Evolutionary conservation across 2,329 filamentous ascomycete species (phyloP), one percentile per base, ranked within the genome.

Genomic region (Colletotrichum agaves): DNA sequence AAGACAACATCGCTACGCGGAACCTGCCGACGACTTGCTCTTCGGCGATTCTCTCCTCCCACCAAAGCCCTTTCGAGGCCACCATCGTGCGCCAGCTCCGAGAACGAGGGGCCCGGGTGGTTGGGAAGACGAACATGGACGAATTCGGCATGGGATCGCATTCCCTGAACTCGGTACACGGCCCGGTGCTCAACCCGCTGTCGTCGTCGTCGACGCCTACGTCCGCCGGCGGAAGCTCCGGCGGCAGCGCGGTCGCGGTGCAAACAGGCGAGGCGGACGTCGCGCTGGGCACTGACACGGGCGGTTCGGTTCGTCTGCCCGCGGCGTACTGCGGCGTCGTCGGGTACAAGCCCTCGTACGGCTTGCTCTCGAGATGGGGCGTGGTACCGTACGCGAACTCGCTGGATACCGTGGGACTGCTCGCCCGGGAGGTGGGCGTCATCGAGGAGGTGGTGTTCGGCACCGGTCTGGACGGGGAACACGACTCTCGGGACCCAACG

Each of bases 71-170:
- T 4, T 95, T 92, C 78, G 88, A 94, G 76, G 93, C 95, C 17
- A 95, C 93, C 8, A 90, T 98, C 17, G 88, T 97, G 37, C 81
- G 84, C 58, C 87, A 90, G 73, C 84, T 98, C 37, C 85, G 87
- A 63, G 76, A 82, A 31, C 84, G 86, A 5, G 91, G 91, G 46
- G 89, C 88, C 5, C 77, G 85, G 5, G 77, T 95, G 2, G 84
- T 90, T 1, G 91, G 91, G 6, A 97, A 97, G 79, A 94, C 93
- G 2, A 97, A 97, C 76, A 89, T 98, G 84, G 96, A 98, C 79
- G 96, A 97, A 76, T 97, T 97, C 76, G 94, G 94, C 31, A 97
- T 97, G 94, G 94, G 94, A 2, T 97, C 93, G 8, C 91, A 97
- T 73, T 94, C 93, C 2, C 81, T 82, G 58, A 89, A 90, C 73